Conservation (phyloP, 495 filamentous ascomycete species). For the Hapsidospora chrysogenum region DNA sequence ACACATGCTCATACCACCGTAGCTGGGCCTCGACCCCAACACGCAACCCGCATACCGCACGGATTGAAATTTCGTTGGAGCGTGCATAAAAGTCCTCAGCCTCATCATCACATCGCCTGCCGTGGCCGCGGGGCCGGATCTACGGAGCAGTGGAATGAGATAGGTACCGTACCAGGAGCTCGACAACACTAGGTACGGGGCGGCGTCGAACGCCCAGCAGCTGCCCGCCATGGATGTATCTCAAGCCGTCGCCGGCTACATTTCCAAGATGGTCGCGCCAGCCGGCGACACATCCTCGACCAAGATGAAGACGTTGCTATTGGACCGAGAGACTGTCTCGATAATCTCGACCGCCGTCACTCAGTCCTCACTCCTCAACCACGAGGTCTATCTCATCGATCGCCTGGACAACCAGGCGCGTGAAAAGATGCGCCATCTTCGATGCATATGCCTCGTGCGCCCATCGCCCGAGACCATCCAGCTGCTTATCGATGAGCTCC, state of each 20-base stretch:
- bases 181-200: too few relatives aligned
- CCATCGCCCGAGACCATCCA: conserved; percentile 85
- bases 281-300: conserved; percentile 52
- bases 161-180: too few relatives aligned
- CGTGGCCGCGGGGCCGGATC: too few relatives aligned
- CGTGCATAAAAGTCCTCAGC: too few relatives aligned
- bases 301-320: conserved; percentile 97
- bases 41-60: too few relatives aligned
- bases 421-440: conserved; percentile 95
- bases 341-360: conserved; percentile 91
- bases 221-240: conserved; percentile 83
- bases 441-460: conserved; percentile 83
- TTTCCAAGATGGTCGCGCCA: conserved; percentile 89
- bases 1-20: too few relatives aligned
- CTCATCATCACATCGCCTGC: too few relatives aligned
- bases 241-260: conserved; percentile 81
- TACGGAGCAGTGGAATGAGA: too few relatives aligned
- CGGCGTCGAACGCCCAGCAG: too few relatives aligned
- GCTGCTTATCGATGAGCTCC: conserved; percentile 83
- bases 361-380: conserved; percentile 86
- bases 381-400: conserved; percentile 95
- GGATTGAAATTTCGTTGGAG: too few relatives aligned
- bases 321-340: conserved; percentile 87
- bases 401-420: conserved; percentile 78
- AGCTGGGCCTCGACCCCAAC: too few relatives aligned